Evolutionary conservation across 225 moss, liverwort and hornwort species (phyloP).

Genomic region (Pleurozium schreberi): DNA sequence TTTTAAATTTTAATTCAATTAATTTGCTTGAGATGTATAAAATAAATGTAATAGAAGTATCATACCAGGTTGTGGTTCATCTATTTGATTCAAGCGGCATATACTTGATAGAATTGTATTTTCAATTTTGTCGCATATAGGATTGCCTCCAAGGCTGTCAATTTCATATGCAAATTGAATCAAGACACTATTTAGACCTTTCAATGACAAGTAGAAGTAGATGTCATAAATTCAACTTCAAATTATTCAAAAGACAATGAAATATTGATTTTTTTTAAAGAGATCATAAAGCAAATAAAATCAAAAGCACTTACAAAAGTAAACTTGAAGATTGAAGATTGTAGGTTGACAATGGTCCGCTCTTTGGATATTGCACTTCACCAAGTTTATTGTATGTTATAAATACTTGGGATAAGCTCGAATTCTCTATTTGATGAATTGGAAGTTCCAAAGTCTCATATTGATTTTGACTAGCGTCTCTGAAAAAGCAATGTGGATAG

Average conservation of each 20-base stretch:
- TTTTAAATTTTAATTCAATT: too few relatives aligned
- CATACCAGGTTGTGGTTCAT: too few relatives aligned
- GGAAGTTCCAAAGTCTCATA: background rate
- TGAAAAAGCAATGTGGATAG: background rate
- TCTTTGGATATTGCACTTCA: background rate
- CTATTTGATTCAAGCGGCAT: background rate
- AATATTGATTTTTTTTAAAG: fast-evolving
- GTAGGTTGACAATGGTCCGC: background rate
- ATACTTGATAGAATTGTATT: background rate
- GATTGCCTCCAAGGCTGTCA: background rate
- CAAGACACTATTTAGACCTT: background rate
- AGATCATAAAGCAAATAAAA: background rate
- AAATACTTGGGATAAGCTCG: background rate
- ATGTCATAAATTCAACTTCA: too few relatives aligned
- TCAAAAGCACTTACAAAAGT: background rate
- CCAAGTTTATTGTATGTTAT: background rate
- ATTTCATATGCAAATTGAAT: background rate
- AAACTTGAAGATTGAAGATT: background rate
- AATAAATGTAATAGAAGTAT: too few relatives aligned
- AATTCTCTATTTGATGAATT: background rate
- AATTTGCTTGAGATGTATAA: too few relatives aligned
- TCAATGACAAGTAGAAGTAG: fast-evolving
- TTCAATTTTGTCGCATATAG: background rate
- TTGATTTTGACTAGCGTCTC: background rate
- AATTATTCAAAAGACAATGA: background rate